Conservation (phyloP, 176 grass and related monocot genomes). For the Paspalum notatum region DNA sequence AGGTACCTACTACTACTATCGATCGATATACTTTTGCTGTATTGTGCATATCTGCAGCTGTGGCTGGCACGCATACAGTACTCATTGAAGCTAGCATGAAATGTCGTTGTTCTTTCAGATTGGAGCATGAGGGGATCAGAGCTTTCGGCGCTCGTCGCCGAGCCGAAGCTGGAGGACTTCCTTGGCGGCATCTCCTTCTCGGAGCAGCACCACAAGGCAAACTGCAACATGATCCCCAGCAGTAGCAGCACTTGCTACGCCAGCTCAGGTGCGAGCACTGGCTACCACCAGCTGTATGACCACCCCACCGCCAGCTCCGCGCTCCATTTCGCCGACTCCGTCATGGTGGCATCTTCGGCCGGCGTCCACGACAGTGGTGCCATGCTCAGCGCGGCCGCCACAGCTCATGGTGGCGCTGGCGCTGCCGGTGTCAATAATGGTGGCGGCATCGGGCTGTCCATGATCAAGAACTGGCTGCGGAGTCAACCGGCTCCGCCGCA, state of each 20-base stretch:
- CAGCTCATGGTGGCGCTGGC: neutral
- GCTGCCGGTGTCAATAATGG: slow-evolving; percentile 7
- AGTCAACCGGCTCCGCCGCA: slow-evolving; percentile 60
- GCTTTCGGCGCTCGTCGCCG: slow-evolving; percentile 77
- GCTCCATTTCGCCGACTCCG: slow-evolving; percentile 57
- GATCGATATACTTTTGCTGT: neutral
- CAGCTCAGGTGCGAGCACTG: slow-evolving; percentile 44
- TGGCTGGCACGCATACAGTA: neutral
- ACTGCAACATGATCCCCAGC: slow-evolving; percentile 45
- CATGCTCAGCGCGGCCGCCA: slow-evolving; percentile 30
- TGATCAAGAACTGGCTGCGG: slow-evolving; percentile 93
- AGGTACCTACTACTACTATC: slow-evolving; percentile 26
- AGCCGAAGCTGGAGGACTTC: slow-evolving; percentile 98
- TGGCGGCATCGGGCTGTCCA: slow-evolving; percentile 70
- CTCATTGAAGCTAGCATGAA: slow-evolving; percentile 2
- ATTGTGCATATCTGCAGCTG: neutral
- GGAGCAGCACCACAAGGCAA: slow-evolving; percentile 61
- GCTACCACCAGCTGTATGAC: slow-evolving; percentile 48
- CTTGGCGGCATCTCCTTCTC: slow-evolving; percentile 81
- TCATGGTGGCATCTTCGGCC: slow-evolving; percentile 48
- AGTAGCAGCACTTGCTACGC: slow-evolving; percentile 36
- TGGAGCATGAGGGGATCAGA: slow-evolving; percentile 95
- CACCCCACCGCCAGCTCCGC: slow-evolving; percentile 41
- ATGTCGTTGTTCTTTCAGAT: slow-evolving; percentile 47
- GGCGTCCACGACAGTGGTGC: slow-evolving; percentile 23